These are phyloP conservation scores for Sapria himalayana DNA, from an alignment of 345 rosid genomes.

Conservation along the genomic window DNA sequence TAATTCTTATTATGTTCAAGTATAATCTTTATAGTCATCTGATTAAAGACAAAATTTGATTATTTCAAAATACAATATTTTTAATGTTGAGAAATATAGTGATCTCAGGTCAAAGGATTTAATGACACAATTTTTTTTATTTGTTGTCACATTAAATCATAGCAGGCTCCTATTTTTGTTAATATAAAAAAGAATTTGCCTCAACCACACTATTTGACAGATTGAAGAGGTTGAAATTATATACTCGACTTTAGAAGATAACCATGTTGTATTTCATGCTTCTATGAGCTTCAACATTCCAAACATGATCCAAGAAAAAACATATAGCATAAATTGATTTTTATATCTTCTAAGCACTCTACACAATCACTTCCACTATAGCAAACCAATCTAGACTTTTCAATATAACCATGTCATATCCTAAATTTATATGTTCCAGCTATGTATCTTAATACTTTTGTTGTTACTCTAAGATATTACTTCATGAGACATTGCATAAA, in stretches of 20 bases:
- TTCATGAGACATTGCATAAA: constrained; percentile 5
- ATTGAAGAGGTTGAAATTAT: not conserved
- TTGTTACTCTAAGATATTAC: constrained; percentile 1
- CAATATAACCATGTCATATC: not conserved
- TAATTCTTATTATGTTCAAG: no score
- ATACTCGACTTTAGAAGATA: constrained; percentile 1
- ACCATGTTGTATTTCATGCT: not conserved
- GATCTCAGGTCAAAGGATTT: no score
- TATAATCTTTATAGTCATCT: no score
- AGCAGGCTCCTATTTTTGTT: not conserved
- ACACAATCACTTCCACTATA: not conserved
- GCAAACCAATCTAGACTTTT: not conserved
- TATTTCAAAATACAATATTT: no score
- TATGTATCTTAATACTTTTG: no score
- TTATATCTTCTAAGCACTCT: not conserved
- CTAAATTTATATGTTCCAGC: no score
- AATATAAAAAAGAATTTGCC: not conserved
- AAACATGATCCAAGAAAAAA: not conserved
- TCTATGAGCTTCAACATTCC: not conserved
- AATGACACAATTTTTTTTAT: no score
- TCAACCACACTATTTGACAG: not conserved
- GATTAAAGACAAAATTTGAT: no score
- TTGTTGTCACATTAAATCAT: not conserved
- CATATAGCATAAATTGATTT: not conserved
- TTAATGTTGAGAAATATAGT: no score